Conservation (phyloP, 2,329 filamentous ascomycete species). For the Paecilomyces sp. region DNA sequence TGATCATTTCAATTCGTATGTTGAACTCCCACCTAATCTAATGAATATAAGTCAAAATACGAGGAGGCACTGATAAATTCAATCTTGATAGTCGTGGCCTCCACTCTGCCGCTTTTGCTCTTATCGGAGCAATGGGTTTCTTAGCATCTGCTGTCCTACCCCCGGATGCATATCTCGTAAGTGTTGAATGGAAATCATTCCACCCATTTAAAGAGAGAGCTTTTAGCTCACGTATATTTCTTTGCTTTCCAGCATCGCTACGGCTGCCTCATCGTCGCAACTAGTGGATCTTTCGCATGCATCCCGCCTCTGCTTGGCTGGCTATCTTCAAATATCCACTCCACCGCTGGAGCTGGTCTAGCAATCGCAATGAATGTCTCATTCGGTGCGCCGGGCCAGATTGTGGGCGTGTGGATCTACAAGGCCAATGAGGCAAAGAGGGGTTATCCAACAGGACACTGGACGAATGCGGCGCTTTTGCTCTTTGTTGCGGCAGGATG, state of each 20-base stretch:
- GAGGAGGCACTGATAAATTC: slow-evolving; percentile 21
- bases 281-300: slow-evolving; percentile 59
- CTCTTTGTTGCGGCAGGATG: slow-evolving; percentile 53
- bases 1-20: slow-evolving; percentile 42
- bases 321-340: slow-evolving; percentile 61
- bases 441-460: slow-evolving; percentile 66
- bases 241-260: slow-evolving; percentile 45
- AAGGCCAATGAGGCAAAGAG: slow-evolving; percentile 52
- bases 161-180: slow-evolving; percentile 47
- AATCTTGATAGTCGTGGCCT: slow-evolving; percentile 34
- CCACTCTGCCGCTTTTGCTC: slow-evolving; percentile 44
- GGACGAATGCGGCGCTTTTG: slow-evolving; percentile 56
- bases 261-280: slow-evolving; percentile 61
- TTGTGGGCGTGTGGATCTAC: slow-evolving; percentile 68
- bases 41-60: too few relatives aligned
- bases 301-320: slow-evolving; percentile 66
- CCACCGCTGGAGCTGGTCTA: slow-evolving; percentile 58
- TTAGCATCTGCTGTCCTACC: slow-evolving; percentile 59
- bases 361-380: slow-evolving; percentile 66
- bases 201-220: background rate
- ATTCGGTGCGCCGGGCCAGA: slow-evolving; percentile 62
- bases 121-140: slow-evolving; percentile 51
- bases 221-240: background rate
- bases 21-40: background rate
- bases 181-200: slow-evolving; percentile 2